Conservation (phyloP, 768 basidiomycete genomes). For the Gloeopeniophorella convolvens region DNA sequence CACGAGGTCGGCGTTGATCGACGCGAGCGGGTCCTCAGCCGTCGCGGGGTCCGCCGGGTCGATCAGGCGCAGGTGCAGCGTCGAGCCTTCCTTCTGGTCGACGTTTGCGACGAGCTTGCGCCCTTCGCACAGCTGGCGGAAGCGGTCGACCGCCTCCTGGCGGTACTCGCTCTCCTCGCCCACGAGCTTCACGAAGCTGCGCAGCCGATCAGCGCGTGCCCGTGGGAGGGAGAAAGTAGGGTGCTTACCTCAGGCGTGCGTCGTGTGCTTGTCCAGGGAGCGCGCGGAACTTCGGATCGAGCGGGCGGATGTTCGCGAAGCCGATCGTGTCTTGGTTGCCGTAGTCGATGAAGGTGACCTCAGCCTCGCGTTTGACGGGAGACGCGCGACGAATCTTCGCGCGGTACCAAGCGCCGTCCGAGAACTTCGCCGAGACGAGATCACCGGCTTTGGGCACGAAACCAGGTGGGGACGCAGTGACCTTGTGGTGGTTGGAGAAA, state of each 20-base stretch:
- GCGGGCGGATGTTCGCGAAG: conserved; percentile 79
- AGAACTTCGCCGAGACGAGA: conserved; percentile 91
- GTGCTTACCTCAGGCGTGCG: conserved; percentile 73
- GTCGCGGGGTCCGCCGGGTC: conserved; percentile 74
- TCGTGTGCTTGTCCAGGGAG: conserved; percentile 93
- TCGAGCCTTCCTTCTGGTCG: conserved; percentile 72
- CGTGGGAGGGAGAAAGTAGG: neutral
- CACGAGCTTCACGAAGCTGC: conserved; percentile 81
- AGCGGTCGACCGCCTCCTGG: conserved; percentile 76
- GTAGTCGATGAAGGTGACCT: conserved; percentile 92
- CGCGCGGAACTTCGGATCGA: conserved; percentile 85
- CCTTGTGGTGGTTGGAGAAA: conserved; percentile 81
- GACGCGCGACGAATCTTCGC: conserved; percentile 86
- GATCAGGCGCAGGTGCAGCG: conserved; percentile 86
- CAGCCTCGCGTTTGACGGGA: conserved; percentile 86
- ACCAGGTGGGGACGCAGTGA: conserved; percentile 51
- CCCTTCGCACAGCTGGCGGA: conserved; percentile 82
- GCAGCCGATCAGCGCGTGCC: neutral
- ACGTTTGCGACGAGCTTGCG: conserved; percentile 95
- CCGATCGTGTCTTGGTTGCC: conserved; percentile 89
- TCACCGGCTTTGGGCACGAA: conserved; percentile 83
- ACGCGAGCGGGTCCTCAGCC: conserved; percentile 61
- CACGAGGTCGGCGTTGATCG: conserved; percentile 85
- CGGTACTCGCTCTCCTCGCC: conserved; percentile 82
- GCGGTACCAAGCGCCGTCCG: conserved; percentile 92